Evolutionary conservation across 768 basidiomycete species (phyloP).

Genomic region (Leucosporidium scottii): DNA sequence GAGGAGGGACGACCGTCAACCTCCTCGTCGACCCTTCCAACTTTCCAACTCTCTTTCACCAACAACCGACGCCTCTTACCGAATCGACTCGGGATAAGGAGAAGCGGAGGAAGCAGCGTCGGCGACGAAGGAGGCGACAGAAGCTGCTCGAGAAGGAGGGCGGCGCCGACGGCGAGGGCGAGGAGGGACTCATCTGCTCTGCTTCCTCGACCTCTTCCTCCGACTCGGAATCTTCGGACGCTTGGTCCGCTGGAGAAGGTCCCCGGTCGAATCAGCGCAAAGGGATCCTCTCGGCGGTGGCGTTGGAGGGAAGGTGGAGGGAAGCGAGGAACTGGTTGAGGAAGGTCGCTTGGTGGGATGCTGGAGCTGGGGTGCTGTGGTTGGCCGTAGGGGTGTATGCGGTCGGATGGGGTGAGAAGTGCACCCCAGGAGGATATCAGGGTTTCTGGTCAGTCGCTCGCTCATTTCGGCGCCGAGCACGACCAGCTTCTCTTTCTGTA

Average conservation of each 20-base stretch:
- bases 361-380: neutral
- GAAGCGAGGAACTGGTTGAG: neutral
- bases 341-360: neutral
- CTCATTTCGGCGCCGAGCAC: too few species aligned
- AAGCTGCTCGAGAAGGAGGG: neutral
- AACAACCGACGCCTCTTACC: neutral
- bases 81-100: neutral
- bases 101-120: neutral
- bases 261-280: neutral
- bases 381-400: neutral
- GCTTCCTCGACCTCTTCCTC: constrained; percentile 3
- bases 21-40: constrained; percentile 15
- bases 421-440: neutral
- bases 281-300: constrained; percentile 1
- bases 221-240: neutral
- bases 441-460: constrained; percentile 12
- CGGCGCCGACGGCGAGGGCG: neutral
- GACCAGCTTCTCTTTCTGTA: too few species aligned
- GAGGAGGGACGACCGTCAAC: constrained; percentile 6
- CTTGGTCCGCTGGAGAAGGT: neutral
- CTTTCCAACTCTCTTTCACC: neutral
- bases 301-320: neutral
- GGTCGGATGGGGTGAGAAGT: constrained; percentile 1
- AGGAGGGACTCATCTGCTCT: neutral
- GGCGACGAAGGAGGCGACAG: neutral